Evolutionary conservation across 306 rosid genomes (phyloP).

Genomic region (Quercus agrifolia): DNA sequence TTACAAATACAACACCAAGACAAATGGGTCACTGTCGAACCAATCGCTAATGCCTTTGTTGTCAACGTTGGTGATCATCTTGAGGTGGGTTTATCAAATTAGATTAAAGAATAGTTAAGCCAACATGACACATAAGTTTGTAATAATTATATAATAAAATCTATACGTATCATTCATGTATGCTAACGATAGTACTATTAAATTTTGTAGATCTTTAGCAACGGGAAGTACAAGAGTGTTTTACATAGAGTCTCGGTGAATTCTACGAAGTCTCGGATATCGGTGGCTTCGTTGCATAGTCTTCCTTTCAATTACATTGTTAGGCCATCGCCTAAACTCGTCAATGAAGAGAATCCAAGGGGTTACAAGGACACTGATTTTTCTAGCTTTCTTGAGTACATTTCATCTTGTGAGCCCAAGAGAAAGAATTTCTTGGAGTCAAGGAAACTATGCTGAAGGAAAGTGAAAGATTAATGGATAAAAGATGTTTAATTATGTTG

Average conservation of each 20-base stretch:
- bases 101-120: not conserved
- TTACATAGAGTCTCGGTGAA: slow-evolving; percentile 78
- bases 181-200: not conserved
- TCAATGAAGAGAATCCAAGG: slow-evolving; percentile 61
- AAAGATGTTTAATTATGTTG: not conserved
- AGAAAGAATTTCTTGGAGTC: slow-evolving; percentile 69
- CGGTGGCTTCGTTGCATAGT: slow-evolving; percentile 77
- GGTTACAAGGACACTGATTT: slow-evolving; percentile 69
- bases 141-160: no score
- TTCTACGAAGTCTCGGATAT: slow-evolving; percentile 36
- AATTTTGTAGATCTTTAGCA: slow-evolving; percentile 65
- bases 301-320: slow-evolving; percentile 42
- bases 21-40: slow-evolving; percentile 76
- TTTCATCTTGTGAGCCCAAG: slow-evolving; percentile 53
- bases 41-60: slow-evolving; percentile 65
- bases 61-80: slow-evolving; percentile 93
- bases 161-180: not conserved
- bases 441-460: slow-evolving; percentile 43
- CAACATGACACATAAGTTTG: no score
- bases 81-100: slow-evolving; percentile 48
- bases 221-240: slow-evolving; percentile 87
- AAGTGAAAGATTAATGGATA: not conserved
- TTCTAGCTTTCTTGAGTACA: slow-evolving; percentile 49
- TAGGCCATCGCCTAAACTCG: slow-evolving; percentile 60
- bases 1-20: slow-evolving; percentile 65